Evolutionary conservation across 306 rosid genomes (phyloP).

Genomic region (Prosopis cineraria): DNA sequence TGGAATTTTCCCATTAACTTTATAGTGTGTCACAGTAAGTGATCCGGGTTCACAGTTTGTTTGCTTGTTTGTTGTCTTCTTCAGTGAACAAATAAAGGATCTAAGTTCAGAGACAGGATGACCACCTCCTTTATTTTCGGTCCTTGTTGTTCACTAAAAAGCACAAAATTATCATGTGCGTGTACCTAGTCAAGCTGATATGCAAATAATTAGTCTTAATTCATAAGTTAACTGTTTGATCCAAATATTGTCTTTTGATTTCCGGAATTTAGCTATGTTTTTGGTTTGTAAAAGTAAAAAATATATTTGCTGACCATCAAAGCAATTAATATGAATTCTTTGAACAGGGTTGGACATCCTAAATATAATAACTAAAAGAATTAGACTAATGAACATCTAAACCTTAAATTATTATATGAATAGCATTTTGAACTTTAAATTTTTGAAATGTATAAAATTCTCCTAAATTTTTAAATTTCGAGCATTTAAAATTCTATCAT

Average conservation of each 20-base stretch:
- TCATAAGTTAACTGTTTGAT: not conserved
- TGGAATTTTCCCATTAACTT: constrained; percentile 41
- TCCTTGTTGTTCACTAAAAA: constrained; percentile 8
- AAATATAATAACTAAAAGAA: no score
- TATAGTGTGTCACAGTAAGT: constrained; percentile 38
- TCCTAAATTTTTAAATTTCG: no score
- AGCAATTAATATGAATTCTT: no score
- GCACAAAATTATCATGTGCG: not conserved
- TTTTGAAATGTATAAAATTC: no score
- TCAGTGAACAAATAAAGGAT: constrained; percentile 8
- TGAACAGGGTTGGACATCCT: no score
- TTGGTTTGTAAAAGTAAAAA: no score
- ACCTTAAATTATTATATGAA: no score
- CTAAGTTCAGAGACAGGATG: constrained; percentile 35
- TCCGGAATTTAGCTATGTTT: no score
- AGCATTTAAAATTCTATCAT: no score
- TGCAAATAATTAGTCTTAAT: not conserved
- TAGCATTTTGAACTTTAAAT: no score
- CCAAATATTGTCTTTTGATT: not conserved
- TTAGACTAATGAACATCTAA: no score
- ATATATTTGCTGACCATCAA: no score
- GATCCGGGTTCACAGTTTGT: constrained; percentile 37
- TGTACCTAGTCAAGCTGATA: not conserved
- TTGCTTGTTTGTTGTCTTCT: not conserved
- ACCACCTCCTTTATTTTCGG: constrained; percentile 33